Evolutionary conservation across 1,284 basidiomycete genomes (phyloP), one percentile per base, ranked within the genome.

Genomic region (Heterobasidion annosum): DNA sequence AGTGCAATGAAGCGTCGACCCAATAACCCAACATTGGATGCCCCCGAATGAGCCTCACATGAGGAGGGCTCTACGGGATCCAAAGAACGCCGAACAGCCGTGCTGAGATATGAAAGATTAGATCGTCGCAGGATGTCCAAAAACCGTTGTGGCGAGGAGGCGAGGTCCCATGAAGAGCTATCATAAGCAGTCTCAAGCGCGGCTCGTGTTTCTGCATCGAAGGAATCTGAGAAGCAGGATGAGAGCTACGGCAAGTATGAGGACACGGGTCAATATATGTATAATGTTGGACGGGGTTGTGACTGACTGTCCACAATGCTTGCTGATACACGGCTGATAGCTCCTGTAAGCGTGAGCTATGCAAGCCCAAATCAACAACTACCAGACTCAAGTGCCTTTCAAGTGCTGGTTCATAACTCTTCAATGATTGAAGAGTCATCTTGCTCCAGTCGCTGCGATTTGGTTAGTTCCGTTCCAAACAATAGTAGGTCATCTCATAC

Each of bases 1-100:
- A 91, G 65, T 0, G 75, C 77, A 45, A 94, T 72, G 84, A 86
- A 97, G 48, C 71, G 79, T 54, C 68, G 65, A 5, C 85, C 88
- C 12, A 87, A 61, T 1, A 51, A 34, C 3, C 19, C 37, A 51
- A 57, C 33, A n/a, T 32, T 49, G 6, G 42, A 45, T 19, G 49
- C 13, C 33, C 45, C 19, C 35, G 34, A 33, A n/a, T 40, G 33
- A 34, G 35, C 19, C 58, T 49, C 2, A 52, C 46, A 32, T 34
- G 45, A 13, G 62, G 47, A 25, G 50, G 42, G 15, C 45, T 53
- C 8, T 51, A 61, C 3, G 12, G 50, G 16, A 19, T 58, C 50
- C 15, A 58, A 50, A 7, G 53, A 35, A 9, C 48, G 54, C 37
- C 58, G 58, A 15, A 47, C 16, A 62, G 56, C 43, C 15, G 18